Percentiles rank a stretch among this genome's conserved stretches.
phyloP scores from a whole-genome alignment of 1,139 yeast species.

The Sugiyamaella sp. region DNA sequence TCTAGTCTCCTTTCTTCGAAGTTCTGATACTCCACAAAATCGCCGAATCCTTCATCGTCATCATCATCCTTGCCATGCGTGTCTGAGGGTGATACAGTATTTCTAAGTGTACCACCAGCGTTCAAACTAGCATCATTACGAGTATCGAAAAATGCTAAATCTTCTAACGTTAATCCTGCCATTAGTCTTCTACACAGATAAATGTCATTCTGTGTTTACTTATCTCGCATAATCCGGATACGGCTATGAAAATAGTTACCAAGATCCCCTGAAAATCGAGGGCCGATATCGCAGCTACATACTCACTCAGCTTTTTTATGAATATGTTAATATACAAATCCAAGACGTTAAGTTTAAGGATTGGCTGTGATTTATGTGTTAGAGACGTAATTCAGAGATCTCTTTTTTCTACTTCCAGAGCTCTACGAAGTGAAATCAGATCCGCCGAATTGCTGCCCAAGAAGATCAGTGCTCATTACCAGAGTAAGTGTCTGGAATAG shows the following conservation, averaged over 20 bases:
- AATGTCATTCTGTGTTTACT: too few relatives aligned
- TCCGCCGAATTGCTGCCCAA: conserved; percentile 23
- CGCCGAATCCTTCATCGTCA: conserved; percentile 34
- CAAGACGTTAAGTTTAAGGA: neutral
- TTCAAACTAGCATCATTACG: neutral
- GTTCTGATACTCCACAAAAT: conserved; percentile 26
- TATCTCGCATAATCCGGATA: too few relatives aligned
- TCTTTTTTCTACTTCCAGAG: conserved; percentile 8
- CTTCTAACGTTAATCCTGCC: conserved; percentile 24
- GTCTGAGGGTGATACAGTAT: neutral
- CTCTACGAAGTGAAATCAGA: neutral
- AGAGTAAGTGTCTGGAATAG: conserved; percentile 16
- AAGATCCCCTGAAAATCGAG: conserved; percentile 11
- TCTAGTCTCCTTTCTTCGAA: too few relatives aligned
- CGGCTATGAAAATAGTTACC: neutral
- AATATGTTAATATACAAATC: too few relatives aligned
- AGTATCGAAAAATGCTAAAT: conserved; percentile 25
- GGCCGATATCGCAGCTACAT: neutral
- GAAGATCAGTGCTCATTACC: conserved; percentile 26
- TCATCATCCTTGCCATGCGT: conserved; percentile 1
- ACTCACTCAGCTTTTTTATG: too few relatives aligned
- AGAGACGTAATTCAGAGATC: neutral
- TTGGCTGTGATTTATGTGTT: neutral
- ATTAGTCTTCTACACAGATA: conserved; percentile 9
- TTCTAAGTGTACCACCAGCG: neutral